Conservation (phyloP, 2,329 filamentous ascomycete species). For the Nigrospora sphaerica region DNA sequence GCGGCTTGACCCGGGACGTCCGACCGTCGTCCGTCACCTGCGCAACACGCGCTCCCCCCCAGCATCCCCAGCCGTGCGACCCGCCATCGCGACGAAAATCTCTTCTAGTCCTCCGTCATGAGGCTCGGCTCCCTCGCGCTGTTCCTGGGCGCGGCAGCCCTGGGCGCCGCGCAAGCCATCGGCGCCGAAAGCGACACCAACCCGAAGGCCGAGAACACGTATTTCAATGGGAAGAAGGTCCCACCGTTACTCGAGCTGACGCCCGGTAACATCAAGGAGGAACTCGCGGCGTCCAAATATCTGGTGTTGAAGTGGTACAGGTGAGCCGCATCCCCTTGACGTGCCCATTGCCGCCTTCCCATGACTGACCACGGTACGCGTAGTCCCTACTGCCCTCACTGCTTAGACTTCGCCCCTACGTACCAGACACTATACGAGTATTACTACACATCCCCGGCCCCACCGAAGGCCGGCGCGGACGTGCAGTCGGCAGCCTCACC, state of each 20-base stretch:
- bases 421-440: conserved; percentile 94
- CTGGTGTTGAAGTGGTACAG: conserved; percentile 60
- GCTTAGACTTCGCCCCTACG: conserved; percentile 69
- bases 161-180: conserved; percentile 28
- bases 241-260: conserved; percentile 58
- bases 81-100: conserved; percentile 7
- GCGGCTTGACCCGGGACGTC: neutral
- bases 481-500: conserved; percentile 22
- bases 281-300: conserved; percentile 46
- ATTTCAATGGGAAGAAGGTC: conserved; percentile 61
- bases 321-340: conserved; percentile 28
- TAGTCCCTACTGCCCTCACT: conserved; percentile 63
- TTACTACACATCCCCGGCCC: conserved; percentile 79
- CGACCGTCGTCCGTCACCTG: neutral
- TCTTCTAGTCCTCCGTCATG: conserved; percentile 23
- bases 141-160: conserved; percentile 36
- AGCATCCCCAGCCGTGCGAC: conserved; percentile 11
- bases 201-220: conserved; percentile 36
- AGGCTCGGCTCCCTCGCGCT: conserved; percentile 36
- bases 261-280: conserved; percentile 48
- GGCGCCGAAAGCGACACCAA: conserved; percentile 30
- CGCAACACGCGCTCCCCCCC: neutral
- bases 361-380: conserved; percentile 8
- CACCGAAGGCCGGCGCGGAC: conserved; percentile 46
- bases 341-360: conserved; percentile 8